phyloP scores from a whole-genome alignment of 1,139 yeast species.

The Hyphopichia khmerensis region DNA sequence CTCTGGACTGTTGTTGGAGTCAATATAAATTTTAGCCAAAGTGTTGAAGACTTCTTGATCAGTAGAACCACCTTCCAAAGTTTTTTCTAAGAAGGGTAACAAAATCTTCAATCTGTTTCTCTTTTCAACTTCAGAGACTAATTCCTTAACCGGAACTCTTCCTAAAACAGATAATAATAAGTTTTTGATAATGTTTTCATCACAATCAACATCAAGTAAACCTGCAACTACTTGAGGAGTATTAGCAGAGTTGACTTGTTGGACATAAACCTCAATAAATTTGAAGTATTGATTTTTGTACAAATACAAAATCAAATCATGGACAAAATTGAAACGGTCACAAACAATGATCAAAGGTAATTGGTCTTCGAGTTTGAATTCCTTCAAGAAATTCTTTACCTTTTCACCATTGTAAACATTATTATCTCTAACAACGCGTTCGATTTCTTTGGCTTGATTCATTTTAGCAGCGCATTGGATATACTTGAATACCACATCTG shows the following conservation, averaged over 20 bases:
- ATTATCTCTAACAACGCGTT: slow-evolving; percentile 92
- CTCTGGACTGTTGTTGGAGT: slow-evolving; percentile 95
- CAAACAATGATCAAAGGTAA: slow-evolving; percentile 95
- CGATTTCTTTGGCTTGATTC: slow-evolving; percentile 91
- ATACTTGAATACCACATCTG: slow-evolving; percentile 94
- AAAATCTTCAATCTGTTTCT: slow-evolving; percentile 89
- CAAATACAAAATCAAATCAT: slow-evolving; percentile 87
- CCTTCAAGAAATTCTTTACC: slow-evolving; percentile 95
- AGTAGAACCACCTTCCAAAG: slow-evolving; percentile 81
- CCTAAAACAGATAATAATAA: slow-evolving; percentile 86
- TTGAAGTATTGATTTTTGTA: slow-evolving; percentile 95
- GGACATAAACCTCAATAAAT: slow-evolving; percentile 95
- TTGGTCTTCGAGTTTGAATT: slow-evolving; percentile 91
- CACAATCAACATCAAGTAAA: slow-evolving; percentile 94
- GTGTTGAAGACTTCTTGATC: slow-evolving; percentile 94
- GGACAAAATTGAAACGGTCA: slow-evolving; percentile 88
- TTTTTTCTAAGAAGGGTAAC: slow-evolving; percentile 89
- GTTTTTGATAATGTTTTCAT: slow-evolving; percentile 80
- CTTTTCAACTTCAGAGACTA: slow-evolving; percentile 93
- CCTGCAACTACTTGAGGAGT: slow-evolving; percentile 98
- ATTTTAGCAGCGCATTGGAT: slow-evolving; percentile 90
- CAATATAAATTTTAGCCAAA: slow-evolving; percentile 95
- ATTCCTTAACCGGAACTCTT: slow-evolving; percentile 87
- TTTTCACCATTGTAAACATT: slow-evolving; percentile 94
- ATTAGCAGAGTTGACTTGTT: slow-evolving; percentile 91